phyloP scores from a whole-genome alignment of 2,329 filamentous ascomycete species.

The Arthroderma uncinatum region DNA sequence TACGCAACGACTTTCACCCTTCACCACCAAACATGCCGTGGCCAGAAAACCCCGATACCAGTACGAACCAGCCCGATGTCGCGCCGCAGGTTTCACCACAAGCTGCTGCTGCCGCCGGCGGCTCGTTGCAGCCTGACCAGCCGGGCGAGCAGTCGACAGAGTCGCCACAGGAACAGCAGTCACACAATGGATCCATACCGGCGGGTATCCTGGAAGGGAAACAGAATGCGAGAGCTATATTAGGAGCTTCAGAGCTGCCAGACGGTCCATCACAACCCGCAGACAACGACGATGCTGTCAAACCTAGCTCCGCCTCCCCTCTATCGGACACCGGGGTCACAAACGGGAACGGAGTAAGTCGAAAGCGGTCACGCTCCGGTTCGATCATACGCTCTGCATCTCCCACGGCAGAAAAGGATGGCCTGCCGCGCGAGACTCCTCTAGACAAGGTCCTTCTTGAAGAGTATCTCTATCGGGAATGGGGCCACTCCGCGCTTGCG shows the following conservation, averaged over 20 bases:
- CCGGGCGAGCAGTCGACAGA: background rate
- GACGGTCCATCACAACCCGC: slow-evolving; percentile 30
- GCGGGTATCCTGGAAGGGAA: slow-evolving; percentile 26
- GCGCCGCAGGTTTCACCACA: background rate
- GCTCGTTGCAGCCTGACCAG: background rate
- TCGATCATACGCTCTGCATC: slow-evolving; percentile 38
- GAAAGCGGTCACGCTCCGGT: slow-evolving; percentile 51
- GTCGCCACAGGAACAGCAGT: background rate
- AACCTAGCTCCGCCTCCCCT: slow-evolving; percentile 22
- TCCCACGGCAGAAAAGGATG: slow-evolving; percentile 23
- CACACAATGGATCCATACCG: slow-evolving; percentile 5
- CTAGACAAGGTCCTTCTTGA: slow-evolving; percentile 46
- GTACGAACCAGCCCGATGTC: slow-evolving; percentile 27
- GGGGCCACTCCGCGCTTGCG: slow-evolving; percentile 46
- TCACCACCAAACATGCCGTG: slow-evolving; percentile 23
- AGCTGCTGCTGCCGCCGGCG: background rate
- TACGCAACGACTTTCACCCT: background rate
- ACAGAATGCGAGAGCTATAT: slow-evolving; percentile 40
- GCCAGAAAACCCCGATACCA: slow-evolving; percentile 23
- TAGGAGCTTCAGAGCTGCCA: slow-evolving; percentile 33
- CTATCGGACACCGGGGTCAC: slow-evolving; percentile 19
- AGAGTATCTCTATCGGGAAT: slow-evolving; percentile 55
- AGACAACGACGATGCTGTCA: slow-evolving; percentile 29
- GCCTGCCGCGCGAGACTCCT: slow-evolving; percentile 32
- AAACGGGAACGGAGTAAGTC: slow-evolving; percentile 41